Evolutionary conservation across 495 filamentous ascomycete species (phyloP).

Genomic region (Pseudevernia furfuracea): DNA sequence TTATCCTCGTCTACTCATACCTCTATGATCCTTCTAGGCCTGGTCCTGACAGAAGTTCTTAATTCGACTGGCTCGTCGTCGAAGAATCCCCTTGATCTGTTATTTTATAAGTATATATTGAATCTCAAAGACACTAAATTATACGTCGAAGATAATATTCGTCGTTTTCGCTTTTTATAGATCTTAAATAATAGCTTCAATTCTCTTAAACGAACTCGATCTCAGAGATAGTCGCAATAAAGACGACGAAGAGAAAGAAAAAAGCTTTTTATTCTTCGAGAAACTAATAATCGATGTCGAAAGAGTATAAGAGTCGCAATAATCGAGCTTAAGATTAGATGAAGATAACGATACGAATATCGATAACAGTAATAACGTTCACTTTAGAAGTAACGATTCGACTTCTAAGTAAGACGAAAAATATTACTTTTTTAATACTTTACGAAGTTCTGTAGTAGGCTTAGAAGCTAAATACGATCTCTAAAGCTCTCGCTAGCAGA

Average conservation of each 20-base stretch:
- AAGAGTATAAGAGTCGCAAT: not conserved
- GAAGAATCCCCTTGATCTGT: not conserved
- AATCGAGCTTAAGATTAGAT: slow-evolving; percentile 1
- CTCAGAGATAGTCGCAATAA: not conserved
- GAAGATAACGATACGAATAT: not conserved
- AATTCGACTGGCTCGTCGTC: not conserved
- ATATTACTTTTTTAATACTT: slow-evolving; percentile 3
- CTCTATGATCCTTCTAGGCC: no score
- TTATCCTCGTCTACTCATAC: no score
- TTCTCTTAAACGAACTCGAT: not conserved
- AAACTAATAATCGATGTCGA: not conserved
- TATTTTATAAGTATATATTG: not conserved
- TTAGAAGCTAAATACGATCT: slow-evolving; percentile 6
- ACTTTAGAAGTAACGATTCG: not conserved
- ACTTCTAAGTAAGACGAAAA: not conserved
- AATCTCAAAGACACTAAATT: not conserved
- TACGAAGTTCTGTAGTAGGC: not conserved
- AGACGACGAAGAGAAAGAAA: not conserved
- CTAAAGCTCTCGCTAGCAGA: not conserved
- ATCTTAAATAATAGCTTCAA: not conserved
- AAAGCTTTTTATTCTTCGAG: slow-evolving; percentile 3
- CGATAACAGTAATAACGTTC: not conserved
- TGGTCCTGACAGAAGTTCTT: no score
- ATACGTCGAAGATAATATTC: not conserved
- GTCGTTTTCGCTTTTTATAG: not conserved